Base-by-base conservation (phyloP, 2,329 filamentous ascomycete species). In the Achaetomium macrosporum region DNA sequence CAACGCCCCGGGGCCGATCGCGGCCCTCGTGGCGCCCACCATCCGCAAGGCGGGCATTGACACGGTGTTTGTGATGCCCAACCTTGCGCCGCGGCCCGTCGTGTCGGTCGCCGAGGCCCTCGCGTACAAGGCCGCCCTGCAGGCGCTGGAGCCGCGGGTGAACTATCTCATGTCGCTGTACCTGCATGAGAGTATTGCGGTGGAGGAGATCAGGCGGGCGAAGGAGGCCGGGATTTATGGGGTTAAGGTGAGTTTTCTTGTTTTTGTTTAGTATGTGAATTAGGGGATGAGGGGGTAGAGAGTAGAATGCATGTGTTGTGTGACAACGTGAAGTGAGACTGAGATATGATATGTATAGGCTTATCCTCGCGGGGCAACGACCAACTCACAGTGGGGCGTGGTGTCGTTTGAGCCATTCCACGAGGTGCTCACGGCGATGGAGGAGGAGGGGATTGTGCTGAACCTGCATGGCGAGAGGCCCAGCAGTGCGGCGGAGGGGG, bases 391-490 rank as follows among this genome's bases (percentile, higher is more conserved):
- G 44, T 81, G 79, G 25, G 88, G 88, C 12, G 87, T 91, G 20
- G 73, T 86, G 15, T 79, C 82, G 52, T 82, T 88, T 63, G 81
- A 83, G 55, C 71, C 76, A 31, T 92, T 89, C 71, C 87, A 87
- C 65, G 81, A 83, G 7, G 87, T 92, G 13, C 95, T 97, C 65
- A 80, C 78, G n/a, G 87, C 88, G 59, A 96, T 97, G 91, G 87
- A 96, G 66, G 73, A 84, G 55, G 82, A 90, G 60, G 83, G 85
- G 60, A 76, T 96, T 66, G 64, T 70, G 16, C 64, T 70, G 40
- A 96, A 96, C 71, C 75, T 97, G n/a, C 91, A 97, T 68, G 92
- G 91, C 59, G 92, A 96, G 71, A 82, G 85, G n/a, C 85, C 72
- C 7, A 68, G 66, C 29, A 57, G 51, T 31, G 42, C 58, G 4